Conservation (phyloP, 2,329 filamentous ascomycete genomes). For the Fusarium chaquense region DNA sequence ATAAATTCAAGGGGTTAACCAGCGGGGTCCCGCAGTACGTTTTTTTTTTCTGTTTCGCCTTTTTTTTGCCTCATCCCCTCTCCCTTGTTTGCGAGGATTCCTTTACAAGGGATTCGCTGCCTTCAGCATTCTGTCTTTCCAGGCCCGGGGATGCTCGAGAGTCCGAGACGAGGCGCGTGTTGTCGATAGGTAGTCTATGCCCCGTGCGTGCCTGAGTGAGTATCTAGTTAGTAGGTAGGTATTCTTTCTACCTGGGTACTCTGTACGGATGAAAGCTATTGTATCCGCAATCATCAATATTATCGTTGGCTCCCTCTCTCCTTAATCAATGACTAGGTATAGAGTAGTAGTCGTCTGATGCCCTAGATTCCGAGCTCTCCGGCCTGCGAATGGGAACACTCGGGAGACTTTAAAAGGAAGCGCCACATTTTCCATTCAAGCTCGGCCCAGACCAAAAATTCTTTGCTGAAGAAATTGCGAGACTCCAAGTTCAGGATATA, state of each 20-base stretch:
- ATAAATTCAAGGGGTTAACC: slow-evolving; percentile 34
- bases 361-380: slow-evolving; percentile 45
- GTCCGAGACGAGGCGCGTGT: slow-evolving; percentile 14
- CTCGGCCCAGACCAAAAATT: slow-evolving; percentile 27
- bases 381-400: slow-evolving; percentile 47
- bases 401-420: slow-evolving; percentile 31
- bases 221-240: background rate
- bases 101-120: slow-evolving; percentile 14
- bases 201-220: background rate
- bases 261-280: background rate
- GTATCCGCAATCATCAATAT: slow-evolving; percentile 12
- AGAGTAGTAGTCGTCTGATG: slow-evolving; percentile 10
- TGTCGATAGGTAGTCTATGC: slow-evolving; percentile 13
- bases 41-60: slow-evolving; percentile 28
- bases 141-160: slow-evolving; percentile 4
- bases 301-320: slow-evolving; percentile 21
- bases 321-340: slow-evolving; percentile 20
- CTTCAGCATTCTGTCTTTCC: slow-evolving; percentile 9
- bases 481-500: background rate
- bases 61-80: slow-evolving; percentile 20
- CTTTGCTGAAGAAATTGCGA: background rate
- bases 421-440: slow-evolving; percentile 30
- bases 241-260: background rate
- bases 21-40: slow-evolving; percentile 29
- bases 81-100: slow-evolving; percentile 13